Evolutionary conservation across 2,329 filamentous ascomycete species (phyloP).

Genomic region (Ceratocystis destructans): DNA sequence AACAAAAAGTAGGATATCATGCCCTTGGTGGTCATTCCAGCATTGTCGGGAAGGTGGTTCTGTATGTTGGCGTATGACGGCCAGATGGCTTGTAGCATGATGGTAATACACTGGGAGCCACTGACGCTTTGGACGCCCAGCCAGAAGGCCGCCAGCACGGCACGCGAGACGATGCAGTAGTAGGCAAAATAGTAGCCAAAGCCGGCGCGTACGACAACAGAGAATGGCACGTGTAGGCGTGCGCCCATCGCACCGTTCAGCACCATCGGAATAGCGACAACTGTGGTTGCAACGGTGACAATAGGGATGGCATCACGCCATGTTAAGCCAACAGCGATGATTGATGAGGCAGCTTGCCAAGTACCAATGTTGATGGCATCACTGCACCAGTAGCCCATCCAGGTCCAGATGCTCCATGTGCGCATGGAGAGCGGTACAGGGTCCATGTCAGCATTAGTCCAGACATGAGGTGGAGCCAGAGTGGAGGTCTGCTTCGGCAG

Average conservation of each 20-base stretch:
- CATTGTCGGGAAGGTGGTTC: slow-evolving; percentile 28
- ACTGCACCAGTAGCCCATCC: slow-evolving; percentile 36
- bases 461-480: slow-evolving; percentile 15
- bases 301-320: slow-evolving; percentile 33
- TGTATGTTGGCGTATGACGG: slow-evolving; percentile 28
- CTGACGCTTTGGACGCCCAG: slow-evolving; percentile 32
- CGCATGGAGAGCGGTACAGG: slow-evolving; percentile 28
- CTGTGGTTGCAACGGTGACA: slow-evolving; percentile 32
- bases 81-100: slow-evolving; percentile 28
- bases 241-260: slow-evolving; percentile 31
- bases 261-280: slow-evolving; percentile 33
- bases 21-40: slow-evolving; percentile 27
- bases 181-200: slow-evolving; percentile 32
- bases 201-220: slow-evolving; percentile 29
- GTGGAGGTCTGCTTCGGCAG: slow-evolving; percentile 18
- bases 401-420: slow-evolving; percentile 33
- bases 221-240: slow-evolving; percentile 31
- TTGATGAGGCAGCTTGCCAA: slow-evolving; percentile 23
- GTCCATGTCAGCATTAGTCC: slow-evolving; percentile 30
- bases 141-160: slow-evolving; percentile 35
- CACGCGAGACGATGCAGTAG: slow-evolving; percentile 29
- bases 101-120: slow-evolving; percentile 23
- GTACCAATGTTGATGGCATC: slow-evolving; percentile 24
- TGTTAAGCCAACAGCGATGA: slow-evolving; percentile 33
- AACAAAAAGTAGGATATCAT: slow-evolving; percentile 34